Conservation (phyloP, 768 basidiomycete genomes). For the Russula ochroleuca region DNA sequence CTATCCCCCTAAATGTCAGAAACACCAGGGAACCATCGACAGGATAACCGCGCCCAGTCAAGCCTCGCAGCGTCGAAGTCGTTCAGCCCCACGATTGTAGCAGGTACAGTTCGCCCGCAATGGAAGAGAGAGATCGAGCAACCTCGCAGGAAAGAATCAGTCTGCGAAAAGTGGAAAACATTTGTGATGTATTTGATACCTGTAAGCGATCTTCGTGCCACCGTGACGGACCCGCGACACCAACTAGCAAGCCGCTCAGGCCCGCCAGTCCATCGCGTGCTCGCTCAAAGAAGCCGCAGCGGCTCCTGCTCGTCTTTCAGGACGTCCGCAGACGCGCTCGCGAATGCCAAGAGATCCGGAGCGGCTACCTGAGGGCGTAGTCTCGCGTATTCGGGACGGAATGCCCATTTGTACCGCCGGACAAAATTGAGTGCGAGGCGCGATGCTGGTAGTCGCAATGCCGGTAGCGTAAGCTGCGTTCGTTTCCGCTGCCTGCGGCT, state of each 20-base stretch:
- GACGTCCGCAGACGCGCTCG: constrained; percentile 31
- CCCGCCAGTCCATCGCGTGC: constrained; percentile 35
- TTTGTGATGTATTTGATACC: constrained; percentile 34
- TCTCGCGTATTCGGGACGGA: constrained; percentile 53
- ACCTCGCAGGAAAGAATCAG: constrained; percentile 37
- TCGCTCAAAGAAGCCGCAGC: constrained; percentile 43
- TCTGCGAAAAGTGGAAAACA: neutral
- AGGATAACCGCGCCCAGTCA: constrained; percentile 29
- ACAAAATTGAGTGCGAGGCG: constrained; percentile 54
- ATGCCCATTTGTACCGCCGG: constrained; percentile 77
- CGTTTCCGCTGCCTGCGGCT: too few relatives aligned
- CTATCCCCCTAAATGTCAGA: neutral
- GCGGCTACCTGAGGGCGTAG: constrained; percentile 46
- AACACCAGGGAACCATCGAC: constrained; percentile 33
- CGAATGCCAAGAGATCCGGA: constrained; percentile 55
- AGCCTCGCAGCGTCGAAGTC: constrained; percentile 25
- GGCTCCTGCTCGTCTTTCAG: constrained; percentile 35
- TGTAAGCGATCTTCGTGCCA: constrained; percentile 48
- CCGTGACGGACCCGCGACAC: constrained; percentile 44
- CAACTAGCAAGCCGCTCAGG: constrained; percentile 30
- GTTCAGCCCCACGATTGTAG: constrained; percentile 19
- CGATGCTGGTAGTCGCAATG: constrained; percentile 46
- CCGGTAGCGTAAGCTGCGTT: constrained; percentile 46
- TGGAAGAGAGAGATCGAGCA: constrained; percentile 29
- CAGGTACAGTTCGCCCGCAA: constrained; percentile 25